phyloP scores from a whole-genome alignment of 345 rosid species.

The Kernera saxatilis region DNA sequence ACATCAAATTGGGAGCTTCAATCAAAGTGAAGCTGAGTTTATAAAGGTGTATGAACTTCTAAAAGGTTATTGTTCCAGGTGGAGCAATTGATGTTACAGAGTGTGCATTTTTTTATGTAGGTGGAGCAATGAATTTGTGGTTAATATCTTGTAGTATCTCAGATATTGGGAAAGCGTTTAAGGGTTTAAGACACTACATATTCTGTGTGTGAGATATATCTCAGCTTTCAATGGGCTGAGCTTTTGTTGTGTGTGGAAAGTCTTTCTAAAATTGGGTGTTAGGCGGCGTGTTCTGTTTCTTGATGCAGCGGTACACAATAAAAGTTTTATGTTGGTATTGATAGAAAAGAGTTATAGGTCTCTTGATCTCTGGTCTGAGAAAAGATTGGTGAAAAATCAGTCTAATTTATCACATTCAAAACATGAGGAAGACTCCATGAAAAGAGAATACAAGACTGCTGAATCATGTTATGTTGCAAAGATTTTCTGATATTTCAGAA shows the following conservation, averaged over 20 bases:
- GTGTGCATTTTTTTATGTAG: no score
- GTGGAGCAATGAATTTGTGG: no score
- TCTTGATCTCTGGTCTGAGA: neutral
- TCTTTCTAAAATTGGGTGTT: slow-evolving; percentile 4
- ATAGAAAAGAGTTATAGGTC: neutral
- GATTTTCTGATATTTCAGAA: no score
- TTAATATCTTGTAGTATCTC: no score
- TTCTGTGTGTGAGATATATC: no score
- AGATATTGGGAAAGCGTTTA: no score
- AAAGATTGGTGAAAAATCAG: neutral
- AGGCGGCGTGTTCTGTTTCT: neutral
- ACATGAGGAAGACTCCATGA: neutral
- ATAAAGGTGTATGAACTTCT: neutral
- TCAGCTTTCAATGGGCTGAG: no score
- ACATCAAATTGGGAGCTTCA: neutral
- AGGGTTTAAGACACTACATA: no score
- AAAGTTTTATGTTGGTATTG: neutral
- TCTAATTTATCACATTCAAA: neutral
- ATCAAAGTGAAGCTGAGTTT: neutral
- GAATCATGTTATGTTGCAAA: neutral
- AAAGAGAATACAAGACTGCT: neutral
- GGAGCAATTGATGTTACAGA: neutral
- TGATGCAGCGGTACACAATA: neutral
- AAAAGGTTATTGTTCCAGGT: neutral
- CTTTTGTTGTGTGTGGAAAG: neutral